phyloP scores from a whole-genome alignment of 805 yeast species.

The Priceomyces castillae region DNA sequence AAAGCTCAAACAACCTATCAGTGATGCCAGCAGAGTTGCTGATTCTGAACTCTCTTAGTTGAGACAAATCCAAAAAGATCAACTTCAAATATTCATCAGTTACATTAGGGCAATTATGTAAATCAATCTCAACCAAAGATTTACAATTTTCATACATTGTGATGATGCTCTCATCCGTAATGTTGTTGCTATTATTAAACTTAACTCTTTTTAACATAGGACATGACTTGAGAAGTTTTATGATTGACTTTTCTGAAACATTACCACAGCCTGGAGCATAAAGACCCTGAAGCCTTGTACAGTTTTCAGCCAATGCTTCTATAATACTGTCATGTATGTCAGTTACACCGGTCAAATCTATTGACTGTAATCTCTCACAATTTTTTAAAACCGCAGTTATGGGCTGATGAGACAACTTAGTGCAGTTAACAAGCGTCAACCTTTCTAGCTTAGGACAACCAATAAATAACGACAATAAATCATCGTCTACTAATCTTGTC shows the following conservation, averaged over 20 bases:
- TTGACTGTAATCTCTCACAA: constrained; percentile 73
- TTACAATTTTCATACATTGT: constrained; percentile 70
- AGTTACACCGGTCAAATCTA: constrained; percentile 80
- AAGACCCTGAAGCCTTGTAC: constrained; percentile 80
- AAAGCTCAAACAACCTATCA: constrained; percentile 57
- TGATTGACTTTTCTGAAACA: constrained; percentile 66
- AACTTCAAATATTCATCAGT: constrained; percentile 59
- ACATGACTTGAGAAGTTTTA: constrained; percentile 57
- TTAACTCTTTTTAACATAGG: constrained; percentile 79
- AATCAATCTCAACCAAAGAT: constrained; percentile 82
- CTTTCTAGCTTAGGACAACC: constrained; percentile 81
- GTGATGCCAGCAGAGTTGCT: constrained; percentile 69
- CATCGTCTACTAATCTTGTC: constrained; percentile 64
- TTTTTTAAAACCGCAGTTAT: constrained; percentile 59
- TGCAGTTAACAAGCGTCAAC: constrained; percentile 79
- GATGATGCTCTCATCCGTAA: constrained; percentile 62
- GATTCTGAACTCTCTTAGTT: constrained; percentile 79
- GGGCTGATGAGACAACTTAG: constrained; percentile 57
- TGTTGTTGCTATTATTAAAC: constrained; percentile 64
- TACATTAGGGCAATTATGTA: constrained; percentile 76
- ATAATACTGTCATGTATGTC: constrained; percentile 66
- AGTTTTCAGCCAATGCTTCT: constrained; percentile 61
- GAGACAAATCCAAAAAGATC: constrained; percentile 61
- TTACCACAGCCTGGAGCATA: constrained; percentile 81
- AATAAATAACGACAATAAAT: constrained; percentile 54